Evolutionary conservation across 164 flowering plant genomes (phyloP), one percentile per base, ranked within the genome.

Genomic region (Chimonanthus salicifolius): DNA sequence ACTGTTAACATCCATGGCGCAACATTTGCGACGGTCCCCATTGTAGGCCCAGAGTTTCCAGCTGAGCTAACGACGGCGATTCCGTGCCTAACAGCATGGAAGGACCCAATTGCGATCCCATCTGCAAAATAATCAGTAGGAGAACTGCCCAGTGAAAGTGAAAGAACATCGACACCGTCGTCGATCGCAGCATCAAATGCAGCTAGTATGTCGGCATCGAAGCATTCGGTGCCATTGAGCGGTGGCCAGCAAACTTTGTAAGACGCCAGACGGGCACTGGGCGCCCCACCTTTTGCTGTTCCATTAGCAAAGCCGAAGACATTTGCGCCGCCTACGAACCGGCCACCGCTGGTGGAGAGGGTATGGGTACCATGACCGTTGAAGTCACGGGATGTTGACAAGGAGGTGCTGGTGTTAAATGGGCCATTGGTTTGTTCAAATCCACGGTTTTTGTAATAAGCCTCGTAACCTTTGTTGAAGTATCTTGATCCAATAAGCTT

Each of bases 1-100:
- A 91, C 89, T 0, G 92, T 91, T 5, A 89, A 9, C 6, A 84
- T 74, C 97, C 97, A 91, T 0, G 97, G 94, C 0, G 91, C 77
- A 6, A 84, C 50, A 58, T 89, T 89, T 2, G 85, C 60, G 0
- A 85, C 88, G 0, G 89, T 66, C 0, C 78, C 81, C 2, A 74
- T 76, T 0, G 1, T 5, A 1, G 92, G 92, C 13, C 94, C 94
- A 0, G 75, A 70, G 45, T 90, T 90, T 0, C 97, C 97, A 47
- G 88, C 94, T 0, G 92, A 83, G 64, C 72, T n/a, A 20, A 90
- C 90, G 10, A 88, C 92, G 7, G 70, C 66, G 47, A 92, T 82
- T 6, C 92, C 92, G 2, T 81, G 74, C 80, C 71, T 82, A 2
- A 81, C 80, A 3, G 94, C 97, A 68, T 90, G 94, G 78, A 92